Percentiles rank a stretch among this genome's conserved stretches.
Conservation (phyloP, 495 filamentous ascomycete species). For the Barbatosphaeria neglecta region DNA sequence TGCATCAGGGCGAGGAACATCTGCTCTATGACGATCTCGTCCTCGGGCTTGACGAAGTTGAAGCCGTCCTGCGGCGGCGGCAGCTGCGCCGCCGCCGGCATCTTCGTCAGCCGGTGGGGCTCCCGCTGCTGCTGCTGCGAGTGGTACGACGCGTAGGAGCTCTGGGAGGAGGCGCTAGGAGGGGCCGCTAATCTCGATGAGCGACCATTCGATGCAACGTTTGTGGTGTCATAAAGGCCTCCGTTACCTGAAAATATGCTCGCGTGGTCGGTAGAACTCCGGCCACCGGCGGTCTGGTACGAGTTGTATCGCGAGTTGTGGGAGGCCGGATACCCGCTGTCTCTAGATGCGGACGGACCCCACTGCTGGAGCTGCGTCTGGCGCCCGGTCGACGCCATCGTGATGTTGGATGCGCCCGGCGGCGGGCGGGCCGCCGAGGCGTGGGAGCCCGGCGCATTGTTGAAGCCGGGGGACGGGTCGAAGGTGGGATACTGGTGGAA, state of each 20-base stretch:
- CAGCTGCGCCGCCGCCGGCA: constrained; percentile 33
- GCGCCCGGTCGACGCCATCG: constrained; percentile 61
- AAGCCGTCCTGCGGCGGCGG: constrained; percentile 46
- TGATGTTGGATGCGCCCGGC: constrained; percentile 49
- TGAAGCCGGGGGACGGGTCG: constrained; percentile 32
- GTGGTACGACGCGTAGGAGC: constrained; percentile 31
- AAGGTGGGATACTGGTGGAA: constrained; percentile 85
- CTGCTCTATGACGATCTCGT: constrained; percentile 80
- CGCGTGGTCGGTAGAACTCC: constrained; percentile 31
- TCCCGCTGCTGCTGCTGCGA: constrained; percentile 38
- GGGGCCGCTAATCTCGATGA: constrained; percentile 47
- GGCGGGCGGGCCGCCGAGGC: constrained; percentile 58
- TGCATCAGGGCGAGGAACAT: constrained; percentile 91
- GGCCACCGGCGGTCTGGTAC: constrained; percentile 40
- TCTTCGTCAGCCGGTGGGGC: constrained; percentile 39
- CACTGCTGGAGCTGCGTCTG: constrained; percentile 63
- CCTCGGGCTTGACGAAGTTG: constrained; percentile 55
- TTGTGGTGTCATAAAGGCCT: constrained; percentile 52
- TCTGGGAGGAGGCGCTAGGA: constrained; percentile 37
- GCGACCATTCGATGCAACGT: constrained; percentile 54
- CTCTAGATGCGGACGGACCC: constrained; percentile 41
- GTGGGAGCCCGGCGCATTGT: constrained; percentile 41
- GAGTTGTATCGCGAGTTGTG: constrained; percentile 52
- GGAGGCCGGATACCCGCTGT: constrained; percentile 36
- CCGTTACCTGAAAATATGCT: constrained; percentile 58